Evolutionary conservation across 2,329 filamentous ascomycete species (phyloP).

Genomic region (Talaromyces albobiverticillius): DNA sequence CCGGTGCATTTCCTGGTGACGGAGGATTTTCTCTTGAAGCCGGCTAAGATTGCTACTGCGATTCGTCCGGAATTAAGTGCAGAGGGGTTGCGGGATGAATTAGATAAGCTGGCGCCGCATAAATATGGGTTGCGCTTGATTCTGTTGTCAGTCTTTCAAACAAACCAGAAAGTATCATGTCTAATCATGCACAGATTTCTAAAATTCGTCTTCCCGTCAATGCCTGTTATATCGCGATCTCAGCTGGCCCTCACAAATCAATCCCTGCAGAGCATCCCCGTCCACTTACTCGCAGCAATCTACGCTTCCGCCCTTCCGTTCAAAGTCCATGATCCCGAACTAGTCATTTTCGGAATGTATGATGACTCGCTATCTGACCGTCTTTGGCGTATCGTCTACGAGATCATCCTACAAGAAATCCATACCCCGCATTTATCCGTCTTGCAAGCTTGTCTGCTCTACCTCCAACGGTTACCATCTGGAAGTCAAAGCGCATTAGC

Average conservation of each 20-base stretch:
- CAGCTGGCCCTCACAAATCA: conserved; percentile 24
- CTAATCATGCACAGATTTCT: background rate
- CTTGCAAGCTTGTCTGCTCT: conserved; percentile 31
- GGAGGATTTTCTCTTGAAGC: conserved; percentile 5
- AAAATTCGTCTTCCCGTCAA: conserved; percentile 29
- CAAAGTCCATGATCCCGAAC: conserved; percentile 28
- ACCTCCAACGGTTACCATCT: conserved; percentile 26
- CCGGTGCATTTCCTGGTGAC: conserved; percentile 25
- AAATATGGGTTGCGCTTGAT: background rate
- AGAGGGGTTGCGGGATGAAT: conserved; percentile 10
- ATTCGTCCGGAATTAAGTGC: background rate
- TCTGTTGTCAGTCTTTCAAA: background rate
- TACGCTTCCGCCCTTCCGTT: conserved; percentile 34
- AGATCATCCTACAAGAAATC: conserved; percentile 30
- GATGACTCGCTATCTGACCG: conserved; percentile 22
- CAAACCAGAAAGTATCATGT: background rate
- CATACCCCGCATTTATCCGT: conserved; percentile 31
- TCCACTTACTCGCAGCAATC: conserved; percentile 30
- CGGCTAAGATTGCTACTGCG: conserved; percentile 9
- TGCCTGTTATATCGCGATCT: conserved; percentile 32
- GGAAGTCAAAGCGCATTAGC: conserved; percentile 24
- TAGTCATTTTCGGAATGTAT: conserved; percentile 29
- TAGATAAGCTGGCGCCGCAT: conserved; percentile 2
- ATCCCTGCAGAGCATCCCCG: conserved; percentile 22
- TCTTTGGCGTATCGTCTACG: conserved; percentile 31